Percentiles rank a stretch among this genome's conserved stretches.
phyloP scores from a whole-genome alignment of 768 basidiomycete species.

The Russula abietina region DNA sequence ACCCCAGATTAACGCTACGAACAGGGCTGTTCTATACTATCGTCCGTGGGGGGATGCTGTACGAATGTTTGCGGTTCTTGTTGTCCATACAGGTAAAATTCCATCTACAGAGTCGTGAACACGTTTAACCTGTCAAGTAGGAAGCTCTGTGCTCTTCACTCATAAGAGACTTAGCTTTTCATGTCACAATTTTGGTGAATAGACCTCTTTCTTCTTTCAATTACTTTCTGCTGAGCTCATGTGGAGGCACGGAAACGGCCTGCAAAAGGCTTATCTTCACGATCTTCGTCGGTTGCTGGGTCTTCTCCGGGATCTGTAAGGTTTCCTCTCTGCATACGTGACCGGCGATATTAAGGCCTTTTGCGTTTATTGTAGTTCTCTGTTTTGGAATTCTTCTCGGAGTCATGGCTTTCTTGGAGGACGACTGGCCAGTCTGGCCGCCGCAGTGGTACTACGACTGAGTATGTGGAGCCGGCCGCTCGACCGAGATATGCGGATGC shows the following conservation, averaged over 20 bases:
- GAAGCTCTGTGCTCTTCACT: slow-evolving; percentile 10
- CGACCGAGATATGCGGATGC: too few species aligned
- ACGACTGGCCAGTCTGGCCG: too few species aligned
- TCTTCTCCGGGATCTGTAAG: slow-evolving; percentile 14
- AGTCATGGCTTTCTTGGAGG: slow-evolving; percentile 7
- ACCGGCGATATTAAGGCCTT: background rate
- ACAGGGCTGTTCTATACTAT: slow-evolving; percentile 16
- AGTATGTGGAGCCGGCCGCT: too few species aligned
- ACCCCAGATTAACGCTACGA: background rate
- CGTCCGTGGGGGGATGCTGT: slow-evolving; percentile 16
- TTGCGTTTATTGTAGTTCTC: background rate
- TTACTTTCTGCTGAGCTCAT: background rate
- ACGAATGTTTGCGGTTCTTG: slow-evolving; percentile 1
- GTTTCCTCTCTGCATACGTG: background rate
- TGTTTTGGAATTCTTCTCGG: slow-evolving; percentile 3
- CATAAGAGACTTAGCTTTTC: slow-evolving; percentile 1
- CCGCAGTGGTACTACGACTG: too few species aligned
- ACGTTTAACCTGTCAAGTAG: slow-evolving; percentile 4
- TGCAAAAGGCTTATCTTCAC: slow-evolving; percentile 3
- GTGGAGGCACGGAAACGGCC: background rate
- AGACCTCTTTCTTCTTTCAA: background rate
- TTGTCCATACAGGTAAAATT: slow-evolving; percentile 14
- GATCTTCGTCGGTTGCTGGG: slow-evolving; percentile 19
- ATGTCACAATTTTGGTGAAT: slow-evolving; percentile 16
- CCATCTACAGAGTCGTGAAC: background rate